Evolutionary conservation across 257 asterid genomes (phyloP).

Genomic region (Solanum rostratum): DNA sequence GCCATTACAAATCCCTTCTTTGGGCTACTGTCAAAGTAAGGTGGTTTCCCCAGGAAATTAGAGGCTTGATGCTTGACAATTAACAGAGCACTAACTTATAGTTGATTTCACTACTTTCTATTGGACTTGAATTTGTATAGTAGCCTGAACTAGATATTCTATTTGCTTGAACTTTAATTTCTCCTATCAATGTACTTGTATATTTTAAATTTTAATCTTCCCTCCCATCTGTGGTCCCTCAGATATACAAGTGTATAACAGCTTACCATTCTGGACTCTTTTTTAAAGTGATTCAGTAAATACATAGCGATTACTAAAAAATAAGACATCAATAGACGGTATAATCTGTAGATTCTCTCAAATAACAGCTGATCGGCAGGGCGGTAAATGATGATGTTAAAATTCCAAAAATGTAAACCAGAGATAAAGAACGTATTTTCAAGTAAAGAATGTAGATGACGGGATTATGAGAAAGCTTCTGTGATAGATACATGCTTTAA

Average conservation of each 20-base stretch:
- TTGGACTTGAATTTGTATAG: not conserved
- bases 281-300: not conserved
- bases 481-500: too few relatives aligned
- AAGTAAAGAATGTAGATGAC: too few relatives aligned
- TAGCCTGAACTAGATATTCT: not conserved
- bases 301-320: not conserved
- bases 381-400: too few relatives aligned
- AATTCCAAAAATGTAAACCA: not conserved
- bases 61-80: not conserved
- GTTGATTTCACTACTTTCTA: not conserved
- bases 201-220: not conserved
- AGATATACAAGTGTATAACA: not conserved
- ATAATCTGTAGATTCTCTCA: too few relatives aligned
- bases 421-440: too few relatives aligned
- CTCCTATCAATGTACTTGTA: not conserved
- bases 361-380: too few relatives aligned
- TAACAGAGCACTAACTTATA: not conserved
- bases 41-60: not conserved
- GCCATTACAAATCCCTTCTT: slow-evolving; percentile 64
- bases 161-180: not conserved
- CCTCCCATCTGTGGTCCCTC: not conserved
- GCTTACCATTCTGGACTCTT: not conserved
- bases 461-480: not conserved
- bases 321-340: too few relatives aligned
- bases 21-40: slow-evolving; percentile 42